Conservation (phyloP, 257 asterid species). For the Solanum arcanum region DNA sequence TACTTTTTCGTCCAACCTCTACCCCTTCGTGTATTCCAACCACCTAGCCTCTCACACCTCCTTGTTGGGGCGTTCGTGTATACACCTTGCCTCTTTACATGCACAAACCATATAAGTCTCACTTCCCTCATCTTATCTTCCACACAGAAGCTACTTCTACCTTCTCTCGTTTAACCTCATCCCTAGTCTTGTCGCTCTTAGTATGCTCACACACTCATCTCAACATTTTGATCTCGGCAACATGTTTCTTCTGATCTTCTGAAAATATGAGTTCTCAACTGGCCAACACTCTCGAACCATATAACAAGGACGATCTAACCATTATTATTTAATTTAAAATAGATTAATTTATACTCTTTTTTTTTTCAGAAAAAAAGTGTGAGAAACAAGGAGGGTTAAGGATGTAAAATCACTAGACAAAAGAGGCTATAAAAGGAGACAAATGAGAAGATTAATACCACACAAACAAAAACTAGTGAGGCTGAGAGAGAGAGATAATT, state of each 20-base stretch:
- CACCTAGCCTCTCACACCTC: too few species aligned
- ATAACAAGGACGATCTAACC: not conserved
- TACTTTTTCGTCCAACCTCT: too few species aligned
- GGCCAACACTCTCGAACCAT: not conserved
- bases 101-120: not conserved
- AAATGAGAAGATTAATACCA: not conserved
- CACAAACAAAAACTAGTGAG: conserved; percentile 29
- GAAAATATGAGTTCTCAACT: not conserved
- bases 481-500: conserved; percentile 20
- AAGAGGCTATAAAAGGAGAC: conserved; percentile 27
- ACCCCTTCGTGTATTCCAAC: too few species aligned
- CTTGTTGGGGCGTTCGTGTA: too few species aligned
- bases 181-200: not conserved
- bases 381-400: conserved; percentile 17
- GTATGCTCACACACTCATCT: not conserved
- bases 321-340: too few species aligned
- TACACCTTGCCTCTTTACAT: too few species aligned
- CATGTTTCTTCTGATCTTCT: not conserved
- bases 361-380: not conserved
- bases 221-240: not conserved
- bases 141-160: not conserved
- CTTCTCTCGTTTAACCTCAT: not conserved
- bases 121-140: not conserved
- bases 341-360: too few species aligned
- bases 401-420: conserved; percentile 8